Base-by-base conservation (phyloP, 257 asterid genomes). In the Capsicum chinense region DNA sequence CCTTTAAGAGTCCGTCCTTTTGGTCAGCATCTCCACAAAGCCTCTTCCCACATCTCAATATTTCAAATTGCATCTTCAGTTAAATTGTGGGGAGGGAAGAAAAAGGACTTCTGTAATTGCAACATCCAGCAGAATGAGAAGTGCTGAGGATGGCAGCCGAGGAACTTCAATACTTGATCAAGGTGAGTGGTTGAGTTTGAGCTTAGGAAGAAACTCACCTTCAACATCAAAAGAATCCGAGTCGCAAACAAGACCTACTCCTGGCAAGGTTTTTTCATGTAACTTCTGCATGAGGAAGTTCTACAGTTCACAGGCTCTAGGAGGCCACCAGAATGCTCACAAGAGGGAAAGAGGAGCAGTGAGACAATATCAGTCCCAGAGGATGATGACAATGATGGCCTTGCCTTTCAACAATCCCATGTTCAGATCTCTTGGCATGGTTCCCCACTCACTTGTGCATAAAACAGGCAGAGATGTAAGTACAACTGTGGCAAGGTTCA, bases 241-340 rank as follows among this genome's bases (percentile, higher is more conserved):
- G 78, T 84, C 85, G 83, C 93, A 87, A 78, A 78, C 92, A 79
- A 89, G 88, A 87, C 86, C 90, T 12, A 86, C 86, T 66, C 79
- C 93, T 52, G 76, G 89, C 5, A 96, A 92, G 92, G 88, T 93
- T 60, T 96, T 92, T 88, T 95, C 98, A 11, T 94, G 99, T 88
- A 95, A 93, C 90, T 96, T 92, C 93, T 96, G 99, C 92, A 90
- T 88, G 97, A 84, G 99, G 74, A 96, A 93, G 85, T 96, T 96
- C 87, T 92, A 92, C 88, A 96, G 95, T 87, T 93, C 98, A 81
- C 99, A 96, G 83, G 99, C 99, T 69, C 88, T 96, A 87, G 98
- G 99, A 1, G 99, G 99, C 17, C 99, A 96, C 87, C 98, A 96
- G 89, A 96, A 96, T 87, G 99, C 98, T 50, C 99, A 96, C 92